These are phyloP conservation scores for bread wheat (Triticum aestivum) DNA, from an alignment of 176 grass and related monocot species.

Conservation along the genomic window IWGSC_CS_RefSeq_v2.1 NC_057808.1:265933453-265933952, in stretches of 20 bases:
- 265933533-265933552: background rate
- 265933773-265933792: background rate
- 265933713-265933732: background rate
- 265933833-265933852: background rate
- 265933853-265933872: background rate
- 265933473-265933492: background rate
- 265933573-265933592: background rate
- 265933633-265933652: background rate
- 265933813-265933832: background rate
- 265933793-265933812: background rate
- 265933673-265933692: background rate
- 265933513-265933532: no score
- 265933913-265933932: background rate
- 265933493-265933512: no score
- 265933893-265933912: background rate
- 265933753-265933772: background rate
- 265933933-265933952: background rate
- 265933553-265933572: background rate
- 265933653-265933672: background rate
- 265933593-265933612: background rate
- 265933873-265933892: background rate
- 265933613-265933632: background rate
- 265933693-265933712: background rate
- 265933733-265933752: background rate
- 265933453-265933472: constrained; percentile 1